These are phyloP conservation scores for Penicillium brasilianum DNA, from an alignment of 2,329 filamentous ascomycete species.

Conservation along the genomic window DNA sequence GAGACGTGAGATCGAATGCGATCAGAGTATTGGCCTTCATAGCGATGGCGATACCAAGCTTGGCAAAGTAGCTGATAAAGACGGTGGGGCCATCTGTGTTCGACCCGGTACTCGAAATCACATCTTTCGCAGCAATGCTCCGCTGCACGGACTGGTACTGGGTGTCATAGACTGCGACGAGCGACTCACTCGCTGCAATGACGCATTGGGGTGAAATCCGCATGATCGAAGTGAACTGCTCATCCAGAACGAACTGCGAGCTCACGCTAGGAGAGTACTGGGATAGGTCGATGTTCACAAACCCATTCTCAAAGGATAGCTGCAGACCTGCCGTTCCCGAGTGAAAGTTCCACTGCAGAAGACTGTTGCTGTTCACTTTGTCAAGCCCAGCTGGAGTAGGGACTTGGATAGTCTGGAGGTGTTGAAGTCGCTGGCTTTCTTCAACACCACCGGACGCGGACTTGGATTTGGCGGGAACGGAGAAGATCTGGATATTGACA, in stretches of 20 bases:
- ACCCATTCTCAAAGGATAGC: constrained; percentile 47
- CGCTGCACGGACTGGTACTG: constrained; percentile 54
- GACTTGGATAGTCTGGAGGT: constrained; percentile 44
- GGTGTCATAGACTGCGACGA: constrained; percentile 54
- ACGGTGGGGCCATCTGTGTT: constrained; percentile 34
- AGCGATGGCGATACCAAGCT: constrained; percentile 50
- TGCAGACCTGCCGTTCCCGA: constrained; percentile 46
- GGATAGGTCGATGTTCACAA: constrained; percentile 50
- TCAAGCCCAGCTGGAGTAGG: constrained; percentile 38
- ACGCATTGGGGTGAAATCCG: constrained; percentile 50
- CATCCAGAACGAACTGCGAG: constrained; percentile 46
- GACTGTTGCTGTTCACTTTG: constrained; percentile 29
- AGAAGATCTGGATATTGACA: constrained; percentile 48
- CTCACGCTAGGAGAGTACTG: constrained; percentile 47
- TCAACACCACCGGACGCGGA: constrained; percentile 24
- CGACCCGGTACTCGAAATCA: constrained; percentile 33
- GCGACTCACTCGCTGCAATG: constrained; percentile 47
- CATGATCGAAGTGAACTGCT: constrained; percentile 48
- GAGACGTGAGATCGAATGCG: constrained; percentile 49
- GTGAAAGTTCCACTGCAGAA: constrained; percentile 47
- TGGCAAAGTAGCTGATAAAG: constrained; percentile 52
- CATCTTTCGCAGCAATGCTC: constrained; percentile 42
- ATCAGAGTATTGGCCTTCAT: constrained; percentile 49
- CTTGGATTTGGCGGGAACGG: constrained; percentile 38
- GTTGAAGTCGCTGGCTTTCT: constrained; percentile 43